phyloP scores from a whole-genome alignment of 495 filamentous ascomycete species.

The Friedmanniomyces endolithicus region DNA sequence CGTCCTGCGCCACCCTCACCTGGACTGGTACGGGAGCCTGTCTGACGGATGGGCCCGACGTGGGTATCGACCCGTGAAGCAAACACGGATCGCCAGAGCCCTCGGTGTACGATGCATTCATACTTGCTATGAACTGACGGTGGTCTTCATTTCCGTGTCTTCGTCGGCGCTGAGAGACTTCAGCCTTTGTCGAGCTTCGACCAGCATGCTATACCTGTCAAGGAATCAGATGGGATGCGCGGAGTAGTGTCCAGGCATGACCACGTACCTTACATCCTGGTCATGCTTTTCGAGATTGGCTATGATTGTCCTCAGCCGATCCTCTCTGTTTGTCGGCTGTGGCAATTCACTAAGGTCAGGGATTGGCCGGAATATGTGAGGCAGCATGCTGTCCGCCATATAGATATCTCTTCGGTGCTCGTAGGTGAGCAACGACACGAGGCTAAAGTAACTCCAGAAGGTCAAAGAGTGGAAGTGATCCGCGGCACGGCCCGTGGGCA shows the following conservation, averaged over 20 bases:
- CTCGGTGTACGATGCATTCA: not conserved
- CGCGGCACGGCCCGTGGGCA: too few species aligned
- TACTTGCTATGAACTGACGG: not conserved
- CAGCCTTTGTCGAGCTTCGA: not conserved
- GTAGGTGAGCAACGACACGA: too few species aligned
- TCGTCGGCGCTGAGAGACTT: not conserved
- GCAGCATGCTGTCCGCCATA: not conserved
- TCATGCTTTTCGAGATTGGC: slow-evolving; percentile 1
- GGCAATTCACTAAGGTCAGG: not conserved
- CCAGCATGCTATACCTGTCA: not conserved
- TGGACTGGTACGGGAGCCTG: not conserved
- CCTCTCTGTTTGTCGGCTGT: not conserved
- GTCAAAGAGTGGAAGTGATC: too few species aligned
- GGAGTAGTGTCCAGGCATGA: not conserved
- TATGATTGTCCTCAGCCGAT: not conserved
- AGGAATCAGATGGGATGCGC: not conserved
- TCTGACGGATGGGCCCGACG: not conserved
- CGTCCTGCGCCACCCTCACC: not conserved
- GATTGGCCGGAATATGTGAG: slow-evolving; percentile 4
- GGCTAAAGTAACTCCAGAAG: too few species aligned
- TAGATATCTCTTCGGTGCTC: not conserved
- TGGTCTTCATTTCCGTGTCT: not conserved
- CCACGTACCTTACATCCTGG: not conserved
- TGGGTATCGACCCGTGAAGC: not conserved
- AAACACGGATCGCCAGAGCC: slow-evolving; percentile 1